Evolutionary conservation across 1,139 yeast species (phyloP).

Genomic region (Nakaseomyces sp.): DNA sequence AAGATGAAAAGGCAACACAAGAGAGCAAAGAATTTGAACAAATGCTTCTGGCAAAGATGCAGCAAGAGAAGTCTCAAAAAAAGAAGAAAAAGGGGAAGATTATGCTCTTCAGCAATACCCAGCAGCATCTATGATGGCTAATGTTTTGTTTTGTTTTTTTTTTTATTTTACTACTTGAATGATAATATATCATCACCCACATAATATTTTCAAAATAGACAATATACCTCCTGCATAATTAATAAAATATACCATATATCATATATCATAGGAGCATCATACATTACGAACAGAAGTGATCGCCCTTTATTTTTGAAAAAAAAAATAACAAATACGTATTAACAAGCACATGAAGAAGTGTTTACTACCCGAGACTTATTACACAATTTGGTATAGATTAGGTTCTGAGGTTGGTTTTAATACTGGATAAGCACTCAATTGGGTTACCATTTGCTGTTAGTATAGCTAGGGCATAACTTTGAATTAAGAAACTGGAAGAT

Average conservation of each 20-base stretch:
- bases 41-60: conserved; percentile 23
- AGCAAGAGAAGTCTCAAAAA: conserved; percentile 8
- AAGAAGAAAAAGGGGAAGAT: conserved; percentile 26
- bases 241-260: no score
- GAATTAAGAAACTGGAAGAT: conserved; percentile 10
- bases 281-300: not conserved
- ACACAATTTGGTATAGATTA: not conserved
- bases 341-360: no score
- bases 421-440: not conserved
- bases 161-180: not conserved
- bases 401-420: not conserved
- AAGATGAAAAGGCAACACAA: conserved; percentile 21
- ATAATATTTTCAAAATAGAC: no score
- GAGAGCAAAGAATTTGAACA: conserved; percentile 28
- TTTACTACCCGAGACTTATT: no score
- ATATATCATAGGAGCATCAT: no score
- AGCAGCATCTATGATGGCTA: conserved; percentile 10
- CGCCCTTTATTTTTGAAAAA: not conserved
- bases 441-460: not conserved
- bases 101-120: conserved; percentile 23
- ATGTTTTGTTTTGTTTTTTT: no score
- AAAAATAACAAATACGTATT: no score
- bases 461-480: no score
- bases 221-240: no score
- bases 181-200: no score